These are phyloP conservation scores for Paulownia fortunei DNA, from an alignment of 257 asterid genomes.

Conservation along the genomic window DNA sequence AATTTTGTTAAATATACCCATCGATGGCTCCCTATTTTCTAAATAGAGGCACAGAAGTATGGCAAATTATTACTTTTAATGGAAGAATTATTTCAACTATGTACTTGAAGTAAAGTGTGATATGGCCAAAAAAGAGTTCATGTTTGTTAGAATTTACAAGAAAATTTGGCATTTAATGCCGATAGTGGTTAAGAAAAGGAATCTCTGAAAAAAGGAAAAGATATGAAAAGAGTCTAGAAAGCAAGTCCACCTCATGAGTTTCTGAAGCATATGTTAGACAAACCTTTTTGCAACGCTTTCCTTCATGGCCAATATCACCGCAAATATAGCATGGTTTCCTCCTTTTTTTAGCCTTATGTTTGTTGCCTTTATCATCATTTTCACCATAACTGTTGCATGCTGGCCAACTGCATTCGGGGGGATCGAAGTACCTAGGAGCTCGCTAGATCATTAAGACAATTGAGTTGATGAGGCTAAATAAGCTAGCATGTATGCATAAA, in stretches of 20 bases:
- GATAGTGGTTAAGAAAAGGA: neutral
- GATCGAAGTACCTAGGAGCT: constrained; percentile 43
- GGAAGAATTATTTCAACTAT: neutral
- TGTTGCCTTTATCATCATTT: constrained; percentile 13
- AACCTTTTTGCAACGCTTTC: constrained; percentile 40
- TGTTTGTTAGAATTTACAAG: neutral
- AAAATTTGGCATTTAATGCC: constrained; percentile 7
- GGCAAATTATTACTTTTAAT: neutral
- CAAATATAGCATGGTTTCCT: constrained; percentile 43
- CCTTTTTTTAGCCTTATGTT: constrained; percentile 1
- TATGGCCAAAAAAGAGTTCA: neutral
- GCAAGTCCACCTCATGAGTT: neutral
- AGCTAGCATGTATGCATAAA: neutral
- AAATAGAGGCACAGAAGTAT: neutral
- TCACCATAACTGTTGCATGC: constrained; percentile 22
- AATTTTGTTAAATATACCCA: neutral
- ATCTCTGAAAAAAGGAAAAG: constrained; percentile 6
- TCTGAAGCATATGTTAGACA: constrained; percentile 17
- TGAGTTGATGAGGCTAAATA: constrained; percentile 2
- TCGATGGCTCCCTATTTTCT: neutral
- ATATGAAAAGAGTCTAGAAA: neutral
- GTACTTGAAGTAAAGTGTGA: neutral
- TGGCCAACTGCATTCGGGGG: constrained; percentile 6
- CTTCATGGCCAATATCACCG: constrained; percentile 38
- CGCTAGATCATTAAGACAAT: constrained; percentile 37